Evolutionary conservation across 2,329 filamentous ascomycete genomes (phyloP), one percentile per base, ranked within the genome.

Genomic region (Neofusicoccum sp.): DNA sequence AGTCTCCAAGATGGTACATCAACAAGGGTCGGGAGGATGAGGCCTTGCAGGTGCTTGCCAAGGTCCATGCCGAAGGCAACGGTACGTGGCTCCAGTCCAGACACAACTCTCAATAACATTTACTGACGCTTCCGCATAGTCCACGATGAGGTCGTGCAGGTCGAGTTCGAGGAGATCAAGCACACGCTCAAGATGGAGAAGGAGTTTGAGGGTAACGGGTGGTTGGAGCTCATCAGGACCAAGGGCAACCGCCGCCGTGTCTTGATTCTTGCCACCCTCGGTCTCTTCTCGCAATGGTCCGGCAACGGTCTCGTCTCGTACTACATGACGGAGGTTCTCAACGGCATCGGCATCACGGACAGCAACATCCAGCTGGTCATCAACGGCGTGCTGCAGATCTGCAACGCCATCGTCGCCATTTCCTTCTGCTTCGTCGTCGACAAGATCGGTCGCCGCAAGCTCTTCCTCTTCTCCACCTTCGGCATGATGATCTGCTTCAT

Each of bases 221-320:
- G 87, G 70, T 63, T 82, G 14, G 85, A 88, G 68, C 86, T 89
- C 65, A 65, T 89, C 66, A 76, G 75, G 64, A 89, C 86, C 28
- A 80, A 78, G 66, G 86, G 86, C 30, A 89, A 89, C 76, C 79
- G 85, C 57, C 86, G 86, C 77, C 80, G 87, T 9, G 76, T 89
- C 45, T 78, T 82, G 49, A 82, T 89, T 60, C 77, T 88, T 43
- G 71, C 87, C 43, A 87, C 84, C 0, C 78, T 89, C 16, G 86
- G 85, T 67, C 74, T 89, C 65, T 87, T 89, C 68, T 87, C 85
- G 1, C 86, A 89, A 72, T 89, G 87, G 75, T 85, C 82, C 57
- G 86, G 87, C 45, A 89, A 89, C 68, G 86, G 84, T 16, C 75
- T 89, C 1, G 84, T 89, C 68, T 85, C 81, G 64, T 88, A 89